Conservation (phyloP, 192 early-diverging fungal species). For the Jimgerdemannia lactiflua region DNA sequence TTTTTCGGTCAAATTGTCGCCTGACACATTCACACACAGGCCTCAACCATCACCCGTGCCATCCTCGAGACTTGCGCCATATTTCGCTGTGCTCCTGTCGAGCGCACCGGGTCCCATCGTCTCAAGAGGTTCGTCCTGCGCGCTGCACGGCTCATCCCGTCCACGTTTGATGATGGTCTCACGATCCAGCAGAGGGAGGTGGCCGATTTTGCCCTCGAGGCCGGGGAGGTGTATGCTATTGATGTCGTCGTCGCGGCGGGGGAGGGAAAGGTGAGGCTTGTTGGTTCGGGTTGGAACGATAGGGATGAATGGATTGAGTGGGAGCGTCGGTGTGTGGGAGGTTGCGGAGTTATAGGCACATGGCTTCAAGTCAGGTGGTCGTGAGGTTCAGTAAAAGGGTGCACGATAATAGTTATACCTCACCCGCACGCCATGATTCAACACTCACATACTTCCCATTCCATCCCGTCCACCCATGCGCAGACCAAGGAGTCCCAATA, state of each 20-base stretch:
- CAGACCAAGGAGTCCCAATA: slow-evolving; percentile 38
- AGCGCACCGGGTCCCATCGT: slow-evolving; percentile 62
- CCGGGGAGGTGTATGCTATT: slow-evolving; percentile 70
- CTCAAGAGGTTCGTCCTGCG: slow-evolving; percentile 75
- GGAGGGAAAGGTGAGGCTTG: slow-evolving; percentile 39
- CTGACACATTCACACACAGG: slow-evolving; percentile 9
- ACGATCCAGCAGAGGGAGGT: slow-evolving; percentile 33
- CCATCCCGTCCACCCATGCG: neutral
- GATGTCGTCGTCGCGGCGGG: slow-evolving; percentile 70
- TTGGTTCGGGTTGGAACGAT: neutral
- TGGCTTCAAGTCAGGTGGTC: neutral
- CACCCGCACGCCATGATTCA: neutral
- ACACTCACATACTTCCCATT: neutral
- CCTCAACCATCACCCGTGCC: slow-evolving; percentile 53
- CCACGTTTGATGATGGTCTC: slow-evolving; percentile 56
- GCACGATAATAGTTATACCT: slow-evolving; percentile 6
- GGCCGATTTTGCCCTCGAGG: slow-evolving; percentile 65
- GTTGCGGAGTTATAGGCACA: neutral
- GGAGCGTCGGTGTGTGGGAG: neutral
- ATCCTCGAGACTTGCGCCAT: slow-evolving; percentile 54
- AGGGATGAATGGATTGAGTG: neutral
- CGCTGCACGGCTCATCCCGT: slow-evolving; percentile 58
- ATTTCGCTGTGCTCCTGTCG: slow-evolving; percentile 68
- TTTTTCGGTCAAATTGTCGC: neutral
- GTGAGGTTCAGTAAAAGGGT: too few relatives aligned